Percentiles rank a stretch among this genome's conserved stretches.
These are phyloP conservation scores for Pseudogymnoascus verrucosus DNA, from an alignment of 2,329 filamentous ascomycete genomes.

Conservation along the genomic window DNA sequence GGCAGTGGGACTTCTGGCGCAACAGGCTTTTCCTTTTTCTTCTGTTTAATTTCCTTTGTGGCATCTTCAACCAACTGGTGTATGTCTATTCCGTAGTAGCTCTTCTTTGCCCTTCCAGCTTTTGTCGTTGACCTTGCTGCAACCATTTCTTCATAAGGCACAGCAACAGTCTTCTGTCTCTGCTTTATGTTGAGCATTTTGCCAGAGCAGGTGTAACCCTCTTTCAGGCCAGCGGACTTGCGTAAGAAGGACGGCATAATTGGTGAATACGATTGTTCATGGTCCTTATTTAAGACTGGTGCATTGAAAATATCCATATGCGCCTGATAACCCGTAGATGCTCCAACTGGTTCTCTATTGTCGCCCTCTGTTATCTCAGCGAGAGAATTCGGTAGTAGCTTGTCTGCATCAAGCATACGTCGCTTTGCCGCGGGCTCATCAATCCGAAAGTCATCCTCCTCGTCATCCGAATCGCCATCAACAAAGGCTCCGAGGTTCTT, in stretches of 20 bases:
- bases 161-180: slow-evolving; percentile 37
- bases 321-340: neutral
- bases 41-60: slow-evolving; percentile 36
- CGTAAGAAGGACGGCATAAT: neutral
- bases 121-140: slow-evolving; percentile 59
- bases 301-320: neutral
- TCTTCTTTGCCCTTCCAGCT: slow-evolving; percentile 60
- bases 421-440: slow-evolving; percentile 35
- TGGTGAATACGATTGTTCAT: neutral
- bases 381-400: neutral
- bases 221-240: slow-evolving; percentile 6
- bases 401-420: slow-evolving; percentile 32
- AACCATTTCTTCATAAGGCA: slow-evolving; percentile 59
- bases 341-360: neutral
- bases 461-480: slow-evolving; percentile 31
- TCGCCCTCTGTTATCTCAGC: neutral
- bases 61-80: slow-evolving; percentile 72
- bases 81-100: slow-evolving; percentile 90
- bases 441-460: slow-evolving; percentile 18
- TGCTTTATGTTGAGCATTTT: slow-evolving; percentile 47
- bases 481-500: slow-evolving; percentile 33
- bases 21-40: slow-evolving; percentile 31
- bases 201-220: slow-evolving; percentile 35
- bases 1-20: slow-evolving; percentile 27
- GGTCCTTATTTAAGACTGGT: neutral